Evolutionary conservation across 2,329 filamentous ascomycete species (phyloP).

Genomic region (Curvularia eragrostidis): DNA sequence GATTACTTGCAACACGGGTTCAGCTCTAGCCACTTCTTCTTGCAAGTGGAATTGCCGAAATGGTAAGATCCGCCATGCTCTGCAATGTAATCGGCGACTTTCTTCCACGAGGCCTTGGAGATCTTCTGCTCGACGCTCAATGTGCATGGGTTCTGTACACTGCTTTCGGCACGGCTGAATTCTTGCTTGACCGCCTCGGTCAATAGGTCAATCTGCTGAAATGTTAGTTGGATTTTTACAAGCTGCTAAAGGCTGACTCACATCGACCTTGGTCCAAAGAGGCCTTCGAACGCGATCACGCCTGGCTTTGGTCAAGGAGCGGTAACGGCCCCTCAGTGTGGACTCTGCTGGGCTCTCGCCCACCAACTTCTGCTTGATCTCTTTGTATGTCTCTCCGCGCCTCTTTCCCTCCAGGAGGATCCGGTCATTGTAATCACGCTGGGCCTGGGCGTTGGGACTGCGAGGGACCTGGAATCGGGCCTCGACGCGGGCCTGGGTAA

Average conservation of each 20-base stretch:
- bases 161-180: constrained; percentile 28
- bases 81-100: constrained; percentile 61
- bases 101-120: constrained; percentile 64
- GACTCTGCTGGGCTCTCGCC: constrained; percentile 71
- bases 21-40: constrained; percentile 65
- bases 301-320: constrained; percentile 69
- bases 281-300: constrained; percentile 70
- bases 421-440: constrained; percentile 36
- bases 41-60: constrained; percentile 67
- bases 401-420: constrained; percentile 61
- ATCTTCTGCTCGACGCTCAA: constrained; percentile 28
- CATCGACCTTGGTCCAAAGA: constrained; percentile 68
- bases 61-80: constrained; percentile 62
- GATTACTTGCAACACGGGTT: constrained; percentile 11
- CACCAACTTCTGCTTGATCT: constrained; percentile 65
- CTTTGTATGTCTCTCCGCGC: constrained; percentile 67
- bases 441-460: constrained; percentile 7
- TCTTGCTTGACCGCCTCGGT: constrained; percentile 30
- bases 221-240: constrained; percentile 13
- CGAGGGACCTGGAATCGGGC: constrained; percentile 7
- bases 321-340: constrained; percentile 72
- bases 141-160: constrained; percentile 11
- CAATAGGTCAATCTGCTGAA: constrained; percentile 34
- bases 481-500: constrained; percentile 3
- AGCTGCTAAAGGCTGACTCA: constrained; percentile 55